phyloP scores from a whole-genome alignment of 257 asterid genomes.

The Cruciata laevipes region DNA sequence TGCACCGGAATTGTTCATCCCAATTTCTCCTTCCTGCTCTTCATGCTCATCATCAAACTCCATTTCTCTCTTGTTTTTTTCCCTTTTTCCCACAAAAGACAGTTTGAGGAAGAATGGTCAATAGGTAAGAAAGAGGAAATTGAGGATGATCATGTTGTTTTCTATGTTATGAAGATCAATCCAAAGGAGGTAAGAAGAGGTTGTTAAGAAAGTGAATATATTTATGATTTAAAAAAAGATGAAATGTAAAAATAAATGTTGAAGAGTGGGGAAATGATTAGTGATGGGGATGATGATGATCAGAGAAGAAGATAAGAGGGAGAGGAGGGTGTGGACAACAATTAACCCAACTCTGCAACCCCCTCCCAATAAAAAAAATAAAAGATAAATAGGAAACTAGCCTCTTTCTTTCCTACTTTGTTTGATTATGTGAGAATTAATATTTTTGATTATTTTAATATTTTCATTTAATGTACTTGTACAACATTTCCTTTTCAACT shows the following conservation, averaged over 20 bases:
- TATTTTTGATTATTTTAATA: too few relatives aligned
- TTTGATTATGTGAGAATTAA: neutral
- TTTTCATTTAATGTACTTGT: too few relatives aligned
- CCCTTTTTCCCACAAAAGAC: neutral
- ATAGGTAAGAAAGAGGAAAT: neutral
- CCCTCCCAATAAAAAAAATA: neutral
- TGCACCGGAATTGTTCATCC: conserved; percentile 17
- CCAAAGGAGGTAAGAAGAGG: neutral
- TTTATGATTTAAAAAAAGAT: neutral
- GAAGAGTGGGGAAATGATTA: conserved; percentile 16
- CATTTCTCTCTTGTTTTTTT: too few relatives aligned
- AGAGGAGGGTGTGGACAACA: conserved; percentile 43
- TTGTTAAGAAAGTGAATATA: conserved; percentile 1
- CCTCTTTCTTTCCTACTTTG: conserved; percentile 9
- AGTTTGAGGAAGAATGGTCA: neutral
- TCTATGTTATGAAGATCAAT: conserved; percentile 6
- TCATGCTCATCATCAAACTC: conserved; percentile 36
- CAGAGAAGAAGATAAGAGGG: conserved; percentile 36
- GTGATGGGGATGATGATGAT: conserved; percentile 36
- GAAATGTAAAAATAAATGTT: neutral
- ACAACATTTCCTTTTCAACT: too few relatives aligned
- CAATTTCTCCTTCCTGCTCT: conserved; percentile 29
- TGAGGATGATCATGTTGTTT: conserved; percentile 4
- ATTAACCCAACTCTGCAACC: conserved; percentile 23
- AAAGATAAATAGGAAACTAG: neutral